Conservation (phyloP, 768 basidiomycete genomes). For the Sarcomyxa edulis region DNA sequence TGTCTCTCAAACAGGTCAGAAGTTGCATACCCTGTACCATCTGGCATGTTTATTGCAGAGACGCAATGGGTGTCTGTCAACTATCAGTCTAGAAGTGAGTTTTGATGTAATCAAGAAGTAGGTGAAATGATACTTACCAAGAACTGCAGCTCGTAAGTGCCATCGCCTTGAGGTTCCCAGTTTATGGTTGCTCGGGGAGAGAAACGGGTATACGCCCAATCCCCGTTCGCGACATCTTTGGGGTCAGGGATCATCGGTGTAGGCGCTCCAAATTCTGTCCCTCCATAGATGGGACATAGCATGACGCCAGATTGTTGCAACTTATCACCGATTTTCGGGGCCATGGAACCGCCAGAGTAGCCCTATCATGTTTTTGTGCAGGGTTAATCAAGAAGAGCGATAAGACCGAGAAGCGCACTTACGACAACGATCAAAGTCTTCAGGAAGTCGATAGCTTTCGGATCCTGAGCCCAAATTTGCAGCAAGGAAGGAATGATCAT, state of each 20-base stretch:
- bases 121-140: slow-evolving; percentile 15
- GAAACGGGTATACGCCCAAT: slow-evolving; percentile 26
- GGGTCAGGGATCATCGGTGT: slow-evolving; percentile 11
- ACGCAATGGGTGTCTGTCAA: slow-evolving; percentile 14
- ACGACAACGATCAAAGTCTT: slow-evolving; percentile 18
- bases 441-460: slow-evolving; percentile 19
- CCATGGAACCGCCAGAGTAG: slow-evolving; percentile 31
- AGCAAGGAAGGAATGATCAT: slow-evolving; percentile 33
- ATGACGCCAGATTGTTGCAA: slow-evolving; percentile 29
- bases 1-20: slow-evolving; percentile 39
- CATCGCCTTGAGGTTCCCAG: slow-evolving; percentile 25
- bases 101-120: background rate
- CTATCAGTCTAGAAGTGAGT: slow-evolving; percentile 7
- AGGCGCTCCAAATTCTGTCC: slow-evolving; percentile 27
- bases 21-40: slow-evolving; percentile 35
- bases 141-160: slow-evolving; percentile 24
- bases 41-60: slow-evolving; percentile 22
- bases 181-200: slow-evolving; percentile 14
- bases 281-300: slow-evolving; percentile 28
- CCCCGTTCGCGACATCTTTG: slow-evolving; percentile 17
- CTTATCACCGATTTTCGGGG: slow-evolving; percentile 27
- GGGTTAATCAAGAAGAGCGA: background rate
- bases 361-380: too few relatives aligned
- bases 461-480: slow-evolving; percentile 28
- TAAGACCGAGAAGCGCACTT: slow-evolving; percentile 3